Evolutionary conservation across 768 basidiomycete genomes (phyloP), one percentile per base, ranked within the genome.

Genomic region (Xerocomellus chrysenteron): DNA sequence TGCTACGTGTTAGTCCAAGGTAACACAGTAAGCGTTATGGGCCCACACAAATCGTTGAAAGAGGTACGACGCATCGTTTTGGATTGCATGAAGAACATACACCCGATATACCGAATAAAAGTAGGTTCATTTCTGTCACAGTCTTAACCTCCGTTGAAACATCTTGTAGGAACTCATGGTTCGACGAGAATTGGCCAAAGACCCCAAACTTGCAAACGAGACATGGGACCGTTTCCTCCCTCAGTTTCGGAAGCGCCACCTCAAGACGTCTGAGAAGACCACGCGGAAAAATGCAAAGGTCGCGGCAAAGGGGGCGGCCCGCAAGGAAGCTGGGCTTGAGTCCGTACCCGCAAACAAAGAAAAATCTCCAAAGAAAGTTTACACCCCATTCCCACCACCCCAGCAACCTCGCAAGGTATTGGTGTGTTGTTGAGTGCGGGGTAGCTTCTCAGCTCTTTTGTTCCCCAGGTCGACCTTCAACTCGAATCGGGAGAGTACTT

Each of bases 81-180:
- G 41, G 97, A 99, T 68, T 99, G 97, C 77, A 98, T 99, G 97
- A 94, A 89, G 76, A 99, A 99, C 70, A 90, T 98, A 52, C 97
- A 99, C 68, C 97, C 97, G 2, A 98, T 99, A 68, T 99, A 99
- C 71, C 87, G 94, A 65, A 99, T 99, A 74, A 99, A 99, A 75
- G 94, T 92, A 40, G 21, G 58, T 50, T 52, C 30, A 57, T 57
- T 60, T 51, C 28, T 37, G 35, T 41, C 19, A 32, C 32, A 32
- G 16, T 17, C 26, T 43, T 21, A 14, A 16, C 21, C 11, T 32
- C 30, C 39, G 2, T 36, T 60, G 47, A 51, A 48, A 17, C 9
- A 17, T 17, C 40, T 8, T 14, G 10, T 65, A 95, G 94, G 97
- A 98, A 75, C 81, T 99, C 30, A 99, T 99, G 97, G 94, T 99